A percentile compares a stretch with the other conserved stretches of the same genome.
Conservation (phyloP, 371 early-diverging fungal genomes). For the Gilbertella persicaria region DNA sequence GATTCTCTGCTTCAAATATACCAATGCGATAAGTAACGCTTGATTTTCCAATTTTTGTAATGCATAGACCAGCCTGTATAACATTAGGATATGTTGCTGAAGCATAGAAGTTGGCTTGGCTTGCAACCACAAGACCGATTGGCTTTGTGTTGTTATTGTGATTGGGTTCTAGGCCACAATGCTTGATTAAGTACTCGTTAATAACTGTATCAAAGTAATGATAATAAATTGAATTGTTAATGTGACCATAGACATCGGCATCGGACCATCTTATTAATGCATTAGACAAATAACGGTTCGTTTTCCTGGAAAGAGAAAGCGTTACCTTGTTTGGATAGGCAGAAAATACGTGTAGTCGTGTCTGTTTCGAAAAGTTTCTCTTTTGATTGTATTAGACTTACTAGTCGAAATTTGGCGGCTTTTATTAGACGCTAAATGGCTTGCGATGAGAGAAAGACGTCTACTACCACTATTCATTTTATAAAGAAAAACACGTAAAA, state of each 20-base stretch:
- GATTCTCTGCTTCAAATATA: conserved; percentile 50
- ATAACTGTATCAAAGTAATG: conserved; percentile 63
- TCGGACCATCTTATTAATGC: conserved; percentile 16
- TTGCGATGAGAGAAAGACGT: conserved; percentile 19
- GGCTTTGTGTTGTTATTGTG: conserved; percentile 36
- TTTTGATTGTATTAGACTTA: background rate
- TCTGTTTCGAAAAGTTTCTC: conserved; percentile 28
- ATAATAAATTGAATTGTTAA: conserved; percentile 66
- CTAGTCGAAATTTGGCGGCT: conserved; percentile 1
- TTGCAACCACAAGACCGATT: conserved; percentile 59
- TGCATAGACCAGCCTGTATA: conserved; percentile 54
- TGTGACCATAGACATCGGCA: conserved; percentile 67
- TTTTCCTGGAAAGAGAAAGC: conserved; percentile 8
- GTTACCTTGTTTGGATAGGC: conserved; percentile 46
- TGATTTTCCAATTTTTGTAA: conserved; percentile 57
- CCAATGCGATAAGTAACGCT: conserved; percentile 64
- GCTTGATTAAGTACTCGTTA: conserved; percentile 56
- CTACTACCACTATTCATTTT: conserved; percentile 7
- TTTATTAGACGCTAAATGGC: conserved; percentile 9
- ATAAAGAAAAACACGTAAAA: background rate
- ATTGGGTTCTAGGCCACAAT: conserved; percentile 47
- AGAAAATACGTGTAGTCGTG: conserved; percentile 42
- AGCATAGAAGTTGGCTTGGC: conserved; percentile 49
- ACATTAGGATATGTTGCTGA: conserved; percentile 58
- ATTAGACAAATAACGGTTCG: conserved; percentile 2